Evolutionary conservation across 2,329 filamentous ascomycete species (phyloP).

Genomic region (Cladosporium sp.): DNA sequence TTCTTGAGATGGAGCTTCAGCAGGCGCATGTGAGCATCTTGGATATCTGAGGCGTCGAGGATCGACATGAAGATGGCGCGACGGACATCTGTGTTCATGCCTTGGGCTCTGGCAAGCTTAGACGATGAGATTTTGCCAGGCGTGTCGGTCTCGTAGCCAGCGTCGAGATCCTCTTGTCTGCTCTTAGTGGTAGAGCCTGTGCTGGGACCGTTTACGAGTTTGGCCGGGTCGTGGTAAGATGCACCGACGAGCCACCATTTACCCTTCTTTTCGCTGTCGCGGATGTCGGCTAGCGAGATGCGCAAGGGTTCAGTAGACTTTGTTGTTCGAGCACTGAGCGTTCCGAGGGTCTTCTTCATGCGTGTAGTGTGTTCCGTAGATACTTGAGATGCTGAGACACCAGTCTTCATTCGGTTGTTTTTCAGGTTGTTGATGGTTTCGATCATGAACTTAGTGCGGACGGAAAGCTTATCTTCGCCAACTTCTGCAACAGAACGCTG

Average conservation of each 20-base stretch:
- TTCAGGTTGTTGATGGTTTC: slow-evolving; percentile 94
- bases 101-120: slow-evolving; percentile 74
- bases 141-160: slow-evolving; percentile 30
- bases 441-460: slow-evolving; percentile 95
- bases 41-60: slow-evolving; percentile 79
- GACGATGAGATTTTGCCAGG: slow-evolving; percentile 60
- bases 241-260: slow-evolving; percentile 99
- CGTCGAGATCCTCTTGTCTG: slow-evolving; percentile 30
- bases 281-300: slow-evolving; percentile 79
- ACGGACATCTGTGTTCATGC: slow-evolving; percentile 84
- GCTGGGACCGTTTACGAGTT: slow-evolving; percentile 28
- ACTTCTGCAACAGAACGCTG: slow-evolving; percentile 69
- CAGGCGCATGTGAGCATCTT: slow-evolving; percentile 79
- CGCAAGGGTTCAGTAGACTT: slow-evolving; percentile 80
- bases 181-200: slow-evolving; percentile 19
- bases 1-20: slow-evolving; percentile 83
- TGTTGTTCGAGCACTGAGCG: slow-evolving; percentile 67
- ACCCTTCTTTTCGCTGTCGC: slow-evolving; percentile 78
- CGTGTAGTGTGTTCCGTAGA: slow-evolving; percentile 79
- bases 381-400: slow-evolving; percentile 68
- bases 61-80: slow-evolving; percentile 92
- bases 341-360: slow-evolving; percentile 85
- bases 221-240: slow-evolving; percentile 66
- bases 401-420: slow-evolving; percentile 85
- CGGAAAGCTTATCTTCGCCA: slow-evolving; percentile 72